Conservation (phyloP, 495 filamentous ascomycete species). For the Penicillium lividum region DNA sequence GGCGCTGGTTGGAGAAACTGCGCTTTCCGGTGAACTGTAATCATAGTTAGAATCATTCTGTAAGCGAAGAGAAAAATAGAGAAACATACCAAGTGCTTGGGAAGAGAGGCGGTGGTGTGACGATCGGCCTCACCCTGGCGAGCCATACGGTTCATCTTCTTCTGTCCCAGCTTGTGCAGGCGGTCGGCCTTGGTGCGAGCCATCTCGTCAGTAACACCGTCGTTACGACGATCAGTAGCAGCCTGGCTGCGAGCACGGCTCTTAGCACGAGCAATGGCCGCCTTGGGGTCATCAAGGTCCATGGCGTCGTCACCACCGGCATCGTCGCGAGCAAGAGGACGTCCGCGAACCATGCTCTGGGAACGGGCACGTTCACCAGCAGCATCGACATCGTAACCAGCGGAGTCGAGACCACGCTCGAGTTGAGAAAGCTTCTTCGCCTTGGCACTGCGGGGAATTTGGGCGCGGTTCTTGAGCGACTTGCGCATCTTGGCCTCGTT, state of each 20-base stretch:
- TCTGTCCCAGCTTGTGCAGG: conserved; percentile 83
- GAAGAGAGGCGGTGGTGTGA: conserved; percentile 76
- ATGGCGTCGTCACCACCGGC: conserved; percentile 74
- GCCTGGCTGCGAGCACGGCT: conserved; percentile 76
- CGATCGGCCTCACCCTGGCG: conserved; percentile 95
- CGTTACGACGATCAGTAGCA: conserved; percentile 75
- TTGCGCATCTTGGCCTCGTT: conserved; percentile 93
- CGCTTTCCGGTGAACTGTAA: conserved; percentile 58
- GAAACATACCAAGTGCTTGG: conserved; percentile 85
- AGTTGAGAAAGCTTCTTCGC: conserved; percentile 80
- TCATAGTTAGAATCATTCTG: conserved; percentile 20
- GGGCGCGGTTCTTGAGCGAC: conserved; percentile 91
- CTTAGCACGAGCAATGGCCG: conserved; percentile 70
- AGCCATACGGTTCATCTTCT: conserved; percentile 98
- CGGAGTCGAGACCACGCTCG: conserved; percentile 76
- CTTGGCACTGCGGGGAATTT: conserved; percentile 76
- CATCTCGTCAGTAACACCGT: conserved; percentile 58
- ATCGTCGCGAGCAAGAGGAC: conserved; percentile 52
- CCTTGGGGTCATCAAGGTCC: conserved; percentile 75
- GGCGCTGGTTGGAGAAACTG: conserved; percentile 58
- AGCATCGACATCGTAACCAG: conserved; percentile 80
- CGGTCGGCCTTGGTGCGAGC: conserved; percentile 78
- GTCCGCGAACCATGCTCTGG: conserved; percentile 63
- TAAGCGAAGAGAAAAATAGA: conserved; percentile 11
- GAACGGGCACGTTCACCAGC: conserved; percentile 70